phyloP scores from a whole-genome alignment of 2,329 filamentous ascomycete species.

The Aspergillus amoenus region DNA sequence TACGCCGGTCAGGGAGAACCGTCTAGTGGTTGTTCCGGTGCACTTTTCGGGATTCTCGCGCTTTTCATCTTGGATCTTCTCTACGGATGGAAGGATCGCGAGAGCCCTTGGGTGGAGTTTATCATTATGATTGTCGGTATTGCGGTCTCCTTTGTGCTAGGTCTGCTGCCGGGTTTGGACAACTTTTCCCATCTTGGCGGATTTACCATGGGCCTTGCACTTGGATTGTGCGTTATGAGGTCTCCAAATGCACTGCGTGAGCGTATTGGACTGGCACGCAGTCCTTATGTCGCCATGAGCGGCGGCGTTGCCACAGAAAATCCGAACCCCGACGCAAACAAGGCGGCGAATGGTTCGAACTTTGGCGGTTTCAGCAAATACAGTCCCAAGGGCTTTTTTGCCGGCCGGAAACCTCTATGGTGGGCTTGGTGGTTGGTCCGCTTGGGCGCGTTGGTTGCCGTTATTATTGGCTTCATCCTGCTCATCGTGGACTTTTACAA shows the following conservation, averaged over 20 bases:
- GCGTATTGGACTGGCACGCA: slow-evolving; percentile 67
- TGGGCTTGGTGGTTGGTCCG: slow-evolving; percentile 96
- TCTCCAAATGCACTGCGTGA: slow-evolving; percentile 78
- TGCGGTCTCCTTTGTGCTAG: slow-evolving; percentile 85
- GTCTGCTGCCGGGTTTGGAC: slow-evolving; percentile 86
- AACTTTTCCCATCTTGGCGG: slow-evolving; percentile 98
- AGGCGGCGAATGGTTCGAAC: slow-evolving; percentile 51
- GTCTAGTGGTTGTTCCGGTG: slow-evolving; percentile 85
- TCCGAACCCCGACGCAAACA: slow-evolving; percentile 30
- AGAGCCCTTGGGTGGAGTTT: slow-evolving; percentile 77
- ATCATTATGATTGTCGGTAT: slow-evolving; percentile 83
- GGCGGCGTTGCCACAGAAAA: slow-evolving; percentile 40
- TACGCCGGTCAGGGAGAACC: slow-evolving; percentile 79
- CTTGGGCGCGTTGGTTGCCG: slow-evolving; percentile 72
- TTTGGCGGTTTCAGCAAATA: slow-evolving; percentile 6
- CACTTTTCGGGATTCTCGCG: slow-evolving; percentile 88
- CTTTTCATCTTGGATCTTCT: slow-evolving; percentile 84
- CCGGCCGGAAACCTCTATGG: slow-evolving; percentile 88
- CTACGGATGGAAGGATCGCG: slow-evolving; percentile 85
- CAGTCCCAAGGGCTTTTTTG: slow-evolving; percentile 70
- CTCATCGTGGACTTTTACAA: slow-evolving; percentile 90
- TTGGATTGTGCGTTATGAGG: slow-evolving; percentile 84
- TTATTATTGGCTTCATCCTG: slow-evolving; percentile 81
- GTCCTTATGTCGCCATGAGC: slow-evolving; percentile 69
- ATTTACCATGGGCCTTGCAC: slow-evolving; percentile 84